Evolutionary conservation across 441 rosid species (phyloP).

Genomic region (Erodium chrysanthum): DNA sequence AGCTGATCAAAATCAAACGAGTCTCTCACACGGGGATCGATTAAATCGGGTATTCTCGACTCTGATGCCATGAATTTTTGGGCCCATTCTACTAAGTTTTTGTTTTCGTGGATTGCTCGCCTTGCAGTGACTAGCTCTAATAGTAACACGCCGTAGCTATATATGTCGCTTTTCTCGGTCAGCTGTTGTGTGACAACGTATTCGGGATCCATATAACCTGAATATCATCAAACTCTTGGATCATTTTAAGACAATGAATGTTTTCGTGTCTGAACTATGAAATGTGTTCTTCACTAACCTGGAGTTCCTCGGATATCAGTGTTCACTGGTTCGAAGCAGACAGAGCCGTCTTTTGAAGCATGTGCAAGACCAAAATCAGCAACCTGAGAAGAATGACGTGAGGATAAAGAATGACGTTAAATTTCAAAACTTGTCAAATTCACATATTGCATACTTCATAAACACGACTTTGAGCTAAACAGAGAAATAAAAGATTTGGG

Average conservation of each 20-base stretch:
- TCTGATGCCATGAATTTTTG: slow-evolving; percentile 48
- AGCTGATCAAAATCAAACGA: slow-evolving; percentile 65
- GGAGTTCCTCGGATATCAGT: slow-evolving; percentile 90
- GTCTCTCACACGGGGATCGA: slow-evolving; percentile 52
- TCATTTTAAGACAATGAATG: too few species aligned
- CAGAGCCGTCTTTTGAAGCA: slow-evolving; percentile 76
- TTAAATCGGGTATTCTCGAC: slow-evolving; percentile 44
- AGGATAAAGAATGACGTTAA: too few species aligned
- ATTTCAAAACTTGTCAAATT: too few species aligned
- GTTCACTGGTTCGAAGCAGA: slow-evolving; percentile 77
- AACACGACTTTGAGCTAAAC: too few species aligned
- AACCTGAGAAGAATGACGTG: slow-evolving; percentile 59
- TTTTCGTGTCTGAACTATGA: too few species aligned
- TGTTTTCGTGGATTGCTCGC: slow-evolving; percentile 63
- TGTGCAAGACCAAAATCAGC: slow-evolving; percentile 95
- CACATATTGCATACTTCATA: too few species aligned
- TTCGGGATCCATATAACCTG: slow-evolving; percentile 84
- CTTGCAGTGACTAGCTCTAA: slow-evolving; percentile 71
- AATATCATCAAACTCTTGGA: too few species aligned
- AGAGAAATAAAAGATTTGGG: neutral
- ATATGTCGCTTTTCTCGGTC: slow-evolving; percentile 88
- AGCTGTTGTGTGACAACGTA: slow-evolving; percentile 37
- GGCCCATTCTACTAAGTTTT: slow-evolving; percentile 66
- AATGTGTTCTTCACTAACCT: slow-evolving; percentile 18
- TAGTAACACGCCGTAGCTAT: slow-evolving; percentile 81